Conservation (phyloP, 2,329 filamentous ascomycete species). For the Penicillium sp. region DNA sequence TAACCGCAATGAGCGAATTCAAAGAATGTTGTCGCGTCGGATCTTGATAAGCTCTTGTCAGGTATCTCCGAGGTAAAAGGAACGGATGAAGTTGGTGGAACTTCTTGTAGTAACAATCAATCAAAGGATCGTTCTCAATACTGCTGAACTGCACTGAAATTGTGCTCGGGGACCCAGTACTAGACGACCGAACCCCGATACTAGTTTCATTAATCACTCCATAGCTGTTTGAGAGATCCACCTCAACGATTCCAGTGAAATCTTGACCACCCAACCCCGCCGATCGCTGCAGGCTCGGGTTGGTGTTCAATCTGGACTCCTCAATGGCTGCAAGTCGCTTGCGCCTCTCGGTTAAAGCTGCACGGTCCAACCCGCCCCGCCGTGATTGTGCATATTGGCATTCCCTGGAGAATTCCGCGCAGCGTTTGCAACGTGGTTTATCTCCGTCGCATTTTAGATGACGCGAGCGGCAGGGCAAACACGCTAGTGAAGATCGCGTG, state of each 20-base stretch:
- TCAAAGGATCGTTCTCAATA: constrained; percentile 15
- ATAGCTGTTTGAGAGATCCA: neutral
- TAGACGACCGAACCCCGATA: neutral
- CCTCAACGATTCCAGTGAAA: neutral
- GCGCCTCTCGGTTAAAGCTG: constrained; percentile 24
- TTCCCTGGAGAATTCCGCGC: constrained; percentile 41
- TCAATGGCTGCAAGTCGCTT: constrained; percentile 13
- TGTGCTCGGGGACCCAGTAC: neutral
- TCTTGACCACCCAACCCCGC: neutral
- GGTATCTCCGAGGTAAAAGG: constrained; percentile 23
- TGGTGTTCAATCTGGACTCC: neutral
- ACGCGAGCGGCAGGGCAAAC: constrained; percentile 37
- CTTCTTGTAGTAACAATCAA: constrained; percentile 32
- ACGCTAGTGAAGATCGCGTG: constrained; percentile 27
- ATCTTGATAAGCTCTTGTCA: constrained; percentile 15
- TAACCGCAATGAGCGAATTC: constrained; percentile 24
- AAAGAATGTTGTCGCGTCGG: constrained; percentile 11
- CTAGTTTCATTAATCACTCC: constrained; percentile 3
- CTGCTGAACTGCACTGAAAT: neutral
- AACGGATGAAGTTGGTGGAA: constrained; percentile 35
- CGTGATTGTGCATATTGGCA: constrained; percentile 53
- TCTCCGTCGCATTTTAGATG: constrained; percentile 51
- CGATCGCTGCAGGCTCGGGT: neutral
- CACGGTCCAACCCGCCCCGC: constrained; percentile 38
- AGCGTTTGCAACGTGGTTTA: constrained; percentile 46